Percentiles rank a stretch among this genome's conserved stretches.
phyloP scores from a whole-genome alignment of 2,329 filamentous ascomycete genomes.

The Colletotrichum falcatum region DNA sequence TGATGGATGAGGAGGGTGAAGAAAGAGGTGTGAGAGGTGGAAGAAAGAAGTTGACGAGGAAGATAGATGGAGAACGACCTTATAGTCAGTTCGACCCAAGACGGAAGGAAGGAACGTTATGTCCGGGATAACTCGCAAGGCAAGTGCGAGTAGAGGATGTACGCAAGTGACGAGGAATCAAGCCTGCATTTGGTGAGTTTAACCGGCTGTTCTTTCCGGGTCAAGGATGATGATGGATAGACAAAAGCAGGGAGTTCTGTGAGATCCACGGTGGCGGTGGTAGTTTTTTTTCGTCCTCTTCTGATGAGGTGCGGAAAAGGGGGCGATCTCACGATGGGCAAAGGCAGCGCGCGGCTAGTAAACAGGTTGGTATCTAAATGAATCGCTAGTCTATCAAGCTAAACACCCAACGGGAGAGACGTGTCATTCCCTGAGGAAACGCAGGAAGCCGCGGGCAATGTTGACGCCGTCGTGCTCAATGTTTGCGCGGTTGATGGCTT shows the following conservation, averaged over 20 bases:
- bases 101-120: neutral
- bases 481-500: constrained; percentile 74
- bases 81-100: neutral
- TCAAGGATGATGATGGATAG: neutral
- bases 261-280: neutral
- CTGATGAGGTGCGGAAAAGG: too few species aligned
- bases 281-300: too few species aligned
- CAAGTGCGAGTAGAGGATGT: too few species aligned
- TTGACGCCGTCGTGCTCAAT: constrained; percentile 83
- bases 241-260: neutral
- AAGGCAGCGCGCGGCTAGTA: fast-evolving
- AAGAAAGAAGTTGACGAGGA: neutral
- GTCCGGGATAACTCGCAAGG: too few species aligned
- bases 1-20: neutral
- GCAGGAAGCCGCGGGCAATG: constrained; percentile 79
- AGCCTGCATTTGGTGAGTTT: neutral
- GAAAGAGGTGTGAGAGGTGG: neutral
- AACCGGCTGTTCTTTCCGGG: neutral
- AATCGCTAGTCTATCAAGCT: constrained; percentile 39
- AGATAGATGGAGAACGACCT: neutral
- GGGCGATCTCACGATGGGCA: too few species aligned
- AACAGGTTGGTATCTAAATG: neutral
- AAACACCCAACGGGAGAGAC: neutral
- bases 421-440: constrained; percentile 74
- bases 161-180: neutral